Conservation (phyloP, 2,329 filamentous ascomycete genomes). For the Tricladium varicosporioides region DNA sequence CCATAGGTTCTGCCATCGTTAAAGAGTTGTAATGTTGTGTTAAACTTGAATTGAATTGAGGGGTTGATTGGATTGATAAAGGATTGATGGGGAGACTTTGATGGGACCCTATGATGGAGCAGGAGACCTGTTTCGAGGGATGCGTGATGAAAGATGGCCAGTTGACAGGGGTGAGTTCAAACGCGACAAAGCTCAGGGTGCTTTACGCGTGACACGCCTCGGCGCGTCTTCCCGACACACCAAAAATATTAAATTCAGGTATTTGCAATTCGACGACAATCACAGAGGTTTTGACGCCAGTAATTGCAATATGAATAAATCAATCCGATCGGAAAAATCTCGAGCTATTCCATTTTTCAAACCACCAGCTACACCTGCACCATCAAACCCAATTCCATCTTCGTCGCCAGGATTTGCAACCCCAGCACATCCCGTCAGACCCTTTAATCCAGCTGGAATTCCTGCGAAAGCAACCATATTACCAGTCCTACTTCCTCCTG, state of each 20-base stretch:
- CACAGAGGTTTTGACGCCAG: not conserved
- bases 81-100: not conserved
- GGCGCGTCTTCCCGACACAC: conserved; percentile 16
- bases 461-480: conserved; percentile 54
- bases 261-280: not conserved
- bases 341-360: conserved; percentile 31
- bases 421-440: conserved; percentile 73
- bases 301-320: conserved; percentile 26
- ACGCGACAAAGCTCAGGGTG: not conserved
- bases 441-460: conserved; percentile 42
- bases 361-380: conserved; percentile 25
- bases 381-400: conserved; percentile 67
- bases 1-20: conserved; percentile 31
- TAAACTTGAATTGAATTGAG: not conserved
- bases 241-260: not conserved
- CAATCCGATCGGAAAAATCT: conserved; percentile 23
- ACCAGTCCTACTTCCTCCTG: conserved; percentile 83
- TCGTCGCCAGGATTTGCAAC: conserved; percentile 91
- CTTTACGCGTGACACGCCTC: not conserved
- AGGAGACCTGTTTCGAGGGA: not conserved
- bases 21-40: not conserved
- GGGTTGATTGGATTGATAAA: not conserved
- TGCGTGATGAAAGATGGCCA: conserved; percentile 1
- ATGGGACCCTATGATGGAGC: not conserved
- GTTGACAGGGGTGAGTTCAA: not conserved